Percentiles rank a stretch among this genome's conserved stretches.
Evolutionary conservation across 2,329 filamentous ascomycete species (phyloP).

Genomic region (Neopestalotiopsis rosae): DNA sequence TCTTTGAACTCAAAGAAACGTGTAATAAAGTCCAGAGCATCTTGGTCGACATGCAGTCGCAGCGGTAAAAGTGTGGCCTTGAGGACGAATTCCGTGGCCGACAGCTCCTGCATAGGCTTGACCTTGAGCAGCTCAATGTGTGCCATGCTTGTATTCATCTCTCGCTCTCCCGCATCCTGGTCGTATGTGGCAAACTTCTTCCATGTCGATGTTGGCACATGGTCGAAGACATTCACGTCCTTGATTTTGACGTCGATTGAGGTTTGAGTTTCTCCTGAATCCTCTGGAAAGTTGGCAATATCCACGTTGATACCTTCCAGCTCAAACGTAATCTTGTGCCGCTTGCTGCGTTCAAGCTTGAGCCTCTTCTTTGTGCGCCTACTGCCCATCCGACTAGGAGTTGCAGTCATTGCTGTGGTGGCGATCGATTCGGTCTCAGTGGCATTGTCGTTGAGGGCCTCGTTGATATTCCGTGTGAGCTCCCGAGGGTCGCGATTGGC

Average conservation of each 20-base stretch:
- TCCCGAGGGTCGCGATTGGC: constrained; percentile 85
- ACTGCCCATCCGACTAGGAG: constrained; percentile 53
- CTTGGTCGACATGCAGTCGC: constrained; percentile 93
- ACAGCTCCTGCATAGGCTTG: constrained; percentile 80
- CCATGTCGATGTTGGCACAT: constrained; percentile 95
- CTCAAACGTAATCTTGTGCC: constrained; percentile 96
- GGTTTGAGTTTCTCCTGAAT: constrained; percentile 80
- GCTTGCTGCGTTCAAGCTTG: constrained; percentile 81
- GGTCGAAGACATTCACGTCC: constrained; percentile 90
- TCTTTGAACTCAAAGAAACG: constrained; percentile 99
- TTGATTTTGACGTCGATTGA: constrained; percentile 84
- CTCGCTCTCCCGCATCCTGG: constrained; percentile 82
- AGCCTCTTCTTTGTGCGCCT: constrained; percentile 62
- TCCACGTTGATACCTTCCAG: constrained; percentile 84
- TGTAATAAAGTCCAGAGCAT: constrained; percentile 95
- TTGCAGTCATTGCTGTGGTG: constrained; percentile 71
- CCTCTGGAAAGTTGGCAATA: constrained; percentile 78
- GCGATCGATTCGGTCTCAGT: constrained; percentile 92
- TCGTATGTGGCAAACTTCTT: constrained; percentile 97
- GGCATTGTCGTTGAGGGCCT: constrained; percentile 81
- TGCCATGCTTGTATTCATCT: constrained; percentile 87
- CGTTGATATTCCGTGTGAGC: constrained; percentile 83
- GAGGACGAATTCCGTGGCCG: constrained; percentile 88
- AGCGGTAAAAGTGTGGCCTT: constrained; percentile 81
- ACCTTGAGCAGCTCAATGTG: constrained; percentile 89